A percentile compares a stretch with the other conserved stretches of the same genome.
These are phyloP conservation scores for Glycine tomentella DNA, from an alignment of 306 rosid genomes.

Conservation along the genomic window DNA sequence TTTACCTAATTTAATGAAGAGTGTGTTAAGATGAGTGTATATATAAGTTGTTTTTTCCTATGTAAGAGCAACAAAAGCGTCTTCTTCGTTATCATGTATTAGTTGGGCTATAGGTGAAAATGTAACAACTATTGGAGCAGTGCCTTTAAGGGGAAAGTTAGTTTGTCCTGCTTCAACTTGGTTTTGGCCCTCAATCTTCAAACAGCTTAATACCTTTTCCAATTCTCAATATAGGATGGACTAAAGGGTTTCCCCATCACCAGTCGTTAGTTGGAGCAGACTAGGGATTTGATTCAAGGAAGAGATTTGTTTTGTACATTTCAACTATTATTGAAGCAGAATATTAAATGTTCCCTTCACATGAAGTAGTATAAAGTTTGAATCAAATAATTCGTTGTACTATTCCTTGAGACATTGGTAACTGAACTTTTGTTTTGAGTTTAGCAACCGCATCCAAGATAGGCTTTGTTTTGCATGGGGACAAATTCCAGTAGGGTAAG, in stretches of 20 bases:
- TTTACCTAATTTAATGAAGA: background rate
- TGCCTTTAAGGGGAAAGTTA: constrained; percentile 39
- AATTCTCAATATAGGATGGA: constrained; percentile 7
- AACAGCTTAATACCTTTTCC: constrained; percentile 12
- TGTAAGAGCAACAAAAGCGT: background rate
- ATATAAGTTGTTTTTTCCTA: background rate
- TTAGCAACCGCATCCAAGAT: constrained; percentile 32
- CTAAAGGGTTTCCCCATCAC: background rate
- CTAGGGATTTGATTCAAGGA: background rate
- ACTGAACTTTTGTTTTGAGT: constrained; percentile 37
- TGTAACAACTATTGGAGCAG: constrained; percentile 41
- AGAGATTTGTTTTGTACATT: background rate
- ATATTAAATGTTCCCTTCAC: background rate
- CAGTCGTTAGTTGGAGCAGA: constrained; percentile 4
- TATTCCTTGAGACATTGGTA: constrained; percentile 44
- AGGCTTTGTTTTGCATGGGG: constrained; percentile 42
- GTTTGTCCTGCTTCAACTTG: constrained; percentile 36
- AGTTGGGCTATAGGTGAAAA: constrained; percentile 57
- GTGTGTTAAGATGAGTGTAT: background rate
- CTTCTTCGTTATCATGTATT: constrained; percentile 47
- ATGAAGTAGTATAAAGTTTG: constrained; percentile 19
- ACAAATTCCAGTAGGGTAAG: constrained; percentile 31
- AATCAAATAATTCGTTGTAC: background rate
- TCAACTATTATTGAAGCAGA: background rate
- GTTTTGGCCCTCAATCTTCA: constrained; percentile 18